These are phyloP conservation scores for Antitrichia curtipendula DNA, from an alignment of 225 moss, liverwort and hornwort species.

Conservation along the genomic window DNA sequence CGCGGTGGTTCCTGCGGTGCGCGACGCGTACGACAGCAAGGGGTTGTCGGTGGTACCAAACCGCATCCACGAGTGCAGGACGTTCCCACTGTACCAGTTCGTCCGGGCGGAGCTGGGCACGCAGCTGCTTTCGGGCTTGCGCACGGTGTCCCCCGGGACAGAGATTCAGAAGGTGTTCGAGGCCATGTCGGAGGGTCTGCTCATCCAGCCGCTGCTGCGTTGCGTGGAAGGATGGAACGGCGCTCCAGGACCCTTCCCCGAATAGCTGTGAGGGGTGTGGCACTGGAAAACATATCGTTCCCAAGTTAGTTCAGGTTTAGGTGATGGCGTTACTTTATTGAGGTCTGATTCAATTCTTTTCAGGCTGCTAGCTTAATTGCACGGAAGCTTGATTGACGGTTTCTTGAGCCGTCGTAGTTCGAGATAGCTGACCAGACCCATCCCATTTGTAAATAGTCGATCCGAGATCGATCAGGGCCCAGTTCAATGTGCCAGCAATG, in stretches of 20 bases:
- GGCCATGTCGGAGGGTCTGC: not conserved
- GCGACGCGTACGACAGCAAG: not conserved
- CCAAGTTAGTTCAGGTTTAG: not conserved
- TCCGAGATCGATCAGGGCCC: not conserved
- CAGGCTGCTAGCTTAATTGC: too few species aligned
- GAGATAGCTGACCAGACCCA: too few species aligned
- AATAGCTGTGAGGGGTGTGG: not conserved
- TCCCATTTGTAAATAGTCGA: not conserved
- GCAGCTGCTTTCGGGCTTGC: too few species aligned
- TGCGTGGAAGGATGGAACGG: not conserved
- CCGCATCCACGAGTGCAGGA: not conserved
- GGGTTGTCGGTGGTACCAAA: not conserved
- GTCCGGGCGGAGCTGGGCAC: not conserved
- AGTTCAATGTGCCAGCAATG: not conserved
- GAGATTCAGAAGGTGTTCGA: conserved; percentile 1
- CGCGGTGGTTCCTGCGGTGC: not conserved
- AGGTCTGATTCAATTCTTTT: not conserved
- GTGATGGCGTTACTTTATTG: not conserved
- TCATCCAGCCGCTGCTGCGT: not conserved
- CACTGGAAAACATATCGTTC: not conserved
- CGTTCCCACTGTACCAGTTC: not conserved
- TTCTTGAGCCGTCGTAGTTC: not conserved
- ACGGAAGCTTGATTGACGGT: not conserved
- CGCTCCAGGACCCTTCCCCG: not conserved
- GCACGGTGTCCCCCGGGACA: not conserved